Evolutionary conservation across 176 grass and related monocot species (phyloP).

Genomic region (Musa acuminata): DNA sequence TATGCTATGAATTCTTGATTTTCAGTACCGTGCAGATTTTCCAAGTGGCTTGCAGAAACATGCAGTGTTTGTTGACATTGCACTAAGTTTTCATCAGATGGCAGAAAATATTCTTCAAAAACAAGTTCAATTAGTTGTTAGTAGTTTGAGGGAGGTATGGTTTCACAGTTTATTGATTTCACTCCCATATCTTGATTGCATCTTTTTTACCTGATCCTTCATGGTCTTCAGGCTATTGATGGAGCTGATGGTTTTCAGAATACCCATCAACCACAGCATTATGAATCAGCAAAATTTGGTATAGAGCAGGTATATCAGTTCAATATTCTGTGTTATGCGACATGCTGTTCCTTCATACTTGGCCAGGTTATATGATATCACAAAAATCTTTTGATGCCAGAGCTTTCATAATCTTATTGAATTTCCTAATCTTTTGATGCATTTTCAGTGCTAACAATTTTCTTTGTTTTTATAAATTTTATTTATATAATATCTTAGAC

Average conservation of each 20-base stretch:
- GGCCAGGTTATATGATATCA: background rate
- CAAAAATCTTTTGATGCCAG: background rate
- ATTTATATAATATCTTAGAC: too few species aligned
- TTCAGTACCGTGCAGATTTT: slow-evolving; percentile 95
- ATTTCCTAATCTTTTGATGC: too few species aligned
- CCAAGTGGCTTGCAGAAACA: slow-evolving; percentile 56
- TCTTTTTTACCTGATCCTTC: slow-evolving; percentile 21
- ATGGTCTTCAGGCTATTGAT: slow-evolving; percentile 60
- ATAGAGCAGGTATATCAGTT: slow-evolving; percentile 71
- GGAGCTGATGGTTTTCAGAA: slow-evolving; percentile 87
- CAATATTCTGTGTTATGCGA: background rate
- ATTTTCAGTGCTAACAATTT: too few species aligned
- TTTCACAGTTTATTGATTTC: slow-evolving; percentile 8
- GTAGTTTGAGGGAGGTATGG: slow-evolving; percentile 58
- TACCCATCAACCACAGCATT: slow-evolving; percentile 71
- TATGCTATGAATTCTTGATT: slow-evolving; percentile 11
- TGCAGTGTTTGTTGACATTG: slow-evolving; percentile 79
- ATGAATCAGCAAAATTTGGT: slow-evolving; percentile 70
- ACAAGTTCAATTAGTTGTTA: slow-evolving; percentile 63
- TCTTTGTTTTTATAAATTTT: too few species aligned
- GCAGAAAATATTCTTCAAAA: slow-evolving; percentile 56
- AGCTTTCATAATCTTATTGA: background rate
- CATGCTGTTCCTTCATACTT: background rate
- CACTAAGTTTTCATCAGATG: slow-evolving; percentile 65
- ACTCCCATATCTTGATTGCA: slow-evolving; percentile 11